Base-by-base conservation (phyloP, 192 early-diverging fungal species). In the Linnemannia hyalina region DNA sequence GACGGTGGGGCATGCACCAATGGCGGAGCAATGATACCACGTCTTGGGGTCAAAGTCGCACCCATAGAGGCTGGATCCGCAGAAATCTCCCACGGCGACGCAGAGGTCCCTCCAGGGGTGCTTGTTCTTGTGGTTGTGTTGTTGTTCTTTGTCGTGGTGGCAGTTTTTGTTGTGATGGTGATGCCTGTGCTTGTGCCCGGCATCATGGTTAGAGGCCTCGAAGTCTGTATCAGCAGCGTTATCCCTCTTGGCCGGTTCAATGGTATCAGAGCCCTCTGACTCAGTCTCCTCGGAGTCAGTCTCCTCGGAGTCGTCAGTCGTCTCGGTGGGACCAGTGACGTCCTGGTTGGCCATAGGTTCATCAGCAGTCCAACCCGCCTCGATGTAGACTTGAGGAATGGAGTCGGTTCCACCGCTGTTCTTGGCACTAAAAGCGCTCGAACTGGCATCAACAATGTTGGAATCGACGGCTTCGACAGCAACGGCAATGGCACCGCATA, bases 41-140 rank as follows among this genome's bases (percentile, higher is more conserved):
- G 74, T 29, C 18, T 13, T 76, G 20, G 4, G 6, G 2, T 44
- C 0, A 23, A 76, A 76, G 18, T 76, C 40, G 57, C 74, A 76
- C 63, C 74, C 74, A 42, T 65, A 76, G 22, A 76, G 57, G 8
- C 57, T 3, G 32, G 18, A 4, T 40, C 74, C 74, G n/a, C 55
- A 76, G n/a, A 76, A 65, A 20, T 42, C 38, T 7, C 74, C 74
- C 7, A 65, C 38, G 74, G 74, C 74, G 40, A 76, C 74, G n/a
- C 74, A 76, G 20, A 60, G 74, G 23, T 76, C 57, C 57, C 65
- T 63, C 23, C 29, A 65, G 2, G 74, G 74, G 20, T 76, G 74
- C 73, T 36, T 74, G 26, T 49, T 4, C 29, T 54, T 74, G 6
- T 42, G 49, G 35, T 6, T 22, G 23, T 35, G 47, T 20, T 2